Evolutionary conservation across 257 asterid genomes (phyloP).

Genomic region (Solanum lycopersicoides): DNA sequence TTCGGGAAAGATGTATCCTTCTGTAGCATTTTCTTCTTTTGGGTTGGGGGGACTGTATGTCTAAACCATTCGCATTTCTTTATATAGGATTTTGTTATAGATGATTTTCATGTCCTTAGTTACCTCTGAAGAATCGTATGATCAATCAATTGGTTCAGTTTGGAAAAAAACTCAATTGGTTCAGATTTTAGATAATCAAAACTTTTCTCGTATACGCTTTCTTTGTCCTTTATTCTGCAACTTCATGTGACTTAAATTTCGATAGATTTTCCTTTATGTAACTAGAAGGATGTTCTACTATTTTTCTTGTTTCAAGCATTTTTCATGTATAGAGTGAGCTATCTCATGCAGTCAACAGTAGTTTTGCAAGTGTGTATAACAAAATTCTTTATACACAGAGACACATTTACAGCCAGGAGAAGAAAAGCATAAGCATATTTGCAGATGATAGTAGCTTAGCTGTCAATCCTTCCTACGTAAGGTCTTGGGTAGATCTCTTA

Average conservation of each 20-base stretch:
- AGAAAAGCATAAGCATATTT: conserved; percentile 51
- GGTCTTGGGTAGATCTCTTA: conserved; percentile 72
- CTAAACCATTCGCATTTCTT: background rate
- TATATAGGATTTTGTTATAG: background rate
- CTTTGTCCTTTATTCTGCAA: background rate
- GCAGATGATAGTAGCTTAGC: conserved; percentile 82
- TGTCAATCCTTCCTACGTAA: conserved; percentile 65
- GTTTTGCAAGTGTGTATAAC: background rate
- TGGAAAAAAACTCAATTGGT: background rate
- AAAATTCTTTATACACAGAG: conserved; percentile 34
- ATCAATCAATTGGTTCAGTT: background rate
- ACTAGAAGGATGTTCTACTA: background rate
- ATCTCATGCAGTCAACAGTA: background rate
- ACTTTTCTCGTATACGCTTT: background rate
- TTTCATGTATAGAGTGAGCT: background rate
- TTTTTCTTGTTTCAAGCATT: background rate
- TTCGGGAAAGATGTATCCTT: background rate
- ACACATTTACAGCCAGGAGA: conserved; percentile 62
- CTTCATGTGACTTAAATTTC: background rate
- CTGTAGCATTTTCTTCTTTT: background rate
- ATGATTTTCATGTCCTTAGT: background rate
- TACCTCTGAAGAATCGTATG: background rate
- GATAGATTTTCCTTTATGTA: background rate
- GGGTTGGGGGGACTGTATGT: background rate
- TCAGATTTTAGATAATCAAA: background rate